A percentile compares a stretch with the other conserved stretches of the same genome.
Conservation (phyloP, 2,329 filamentous ascomycete genomes). For the Fusarium verrucosum region DNA sequence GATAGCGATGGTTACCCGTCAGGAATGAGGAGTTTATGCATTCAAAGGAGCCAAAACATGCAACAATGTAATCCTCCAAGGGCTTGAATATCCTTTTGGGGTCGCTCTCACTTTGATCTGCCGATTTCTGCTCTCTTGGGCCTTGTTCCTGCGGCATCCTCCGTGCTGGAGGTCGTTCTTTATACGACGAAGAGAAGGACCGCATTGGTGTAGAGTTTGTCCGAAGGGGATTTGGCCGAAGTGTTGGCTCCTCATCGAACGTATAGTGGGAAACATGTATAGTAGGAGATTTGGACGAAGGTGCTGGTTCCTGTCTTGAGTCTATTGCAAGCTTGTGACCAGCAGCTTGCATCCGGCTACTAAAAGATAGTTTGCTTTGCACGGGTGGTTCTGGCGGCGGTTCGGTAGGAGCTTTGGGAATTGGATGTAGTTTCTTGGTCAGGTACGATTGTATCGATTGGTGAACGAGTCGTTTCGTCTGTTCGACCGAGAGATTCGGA, state of each 20-base stretch:
- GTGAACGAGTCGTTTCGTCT: conserved; percentile 48
- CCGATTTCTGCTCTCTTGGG: conserved; percentile 26
- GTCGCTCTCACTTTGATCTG: conserved; percentile 44
- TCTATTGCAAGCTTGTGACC: conserved; percentile 10
- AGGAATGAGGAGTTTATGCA: conserved; percentile 82
- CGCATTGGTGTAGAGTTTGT: conserved; percentile 40
- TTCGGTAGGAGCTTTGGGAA: conserved; percentile 26
- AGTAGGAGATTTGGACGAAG: conserved; percentile 24
- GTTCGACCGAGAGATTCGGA: conserved; percentile 48
- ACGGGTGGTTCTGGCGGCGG: conserved; percentile 17
- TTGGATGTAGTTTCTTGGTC: conserved; percentile 37
- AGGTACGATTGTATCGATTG: conserved; percentile 50
- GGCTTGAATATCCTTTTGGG: conserved; percentile 74
- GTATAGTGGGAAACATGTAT: conserved; percentile 42
- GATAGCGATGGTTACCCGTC: conserved; percentile 54
- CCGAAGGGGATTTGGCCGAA: conserved; percentile 48
- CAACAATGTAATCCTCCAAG: conserved; percentile 79
- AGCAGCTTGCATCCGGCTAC: conserved; percentile 31
- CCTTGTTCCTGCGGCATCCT: conserved; percentile 21
- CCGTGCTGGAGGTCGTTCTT: conserved; percentile 50
- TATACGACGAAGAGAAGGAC: conserved; percentile 58
- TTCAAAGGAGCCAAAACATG: conserved; percentile 73
- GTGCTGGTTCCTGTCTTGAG: conserved; percentile 3
- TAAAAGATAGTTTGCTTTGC: conserved; percentile 34
- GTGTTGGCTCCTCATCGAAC: conserved; percentile 53